Conservation (phyloP, 1,284 basidiomycete genomes). For the Cryptococcus sp. region DNA sequence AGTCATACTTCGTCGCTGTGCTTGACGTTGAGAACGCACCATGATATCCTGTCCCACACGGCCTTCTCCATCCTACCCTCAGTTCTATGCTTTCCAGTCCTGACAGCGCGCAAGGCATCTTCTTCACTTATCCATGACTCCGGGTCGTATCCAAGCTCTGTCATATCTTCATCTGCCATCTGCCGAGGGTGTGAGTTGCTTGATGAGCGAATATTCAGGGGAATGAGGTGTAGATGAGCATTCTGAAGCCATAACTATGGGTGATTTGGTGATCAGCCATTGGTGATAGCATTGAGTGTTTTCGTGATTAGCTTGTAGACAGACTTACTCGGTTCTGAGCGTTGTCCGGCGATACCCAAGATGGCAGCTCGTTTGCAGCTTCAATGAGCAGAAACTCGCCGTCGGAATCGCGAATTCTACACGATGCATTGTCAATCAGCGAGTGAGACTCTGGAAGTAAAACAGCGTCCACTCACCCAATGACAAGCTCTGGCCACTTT, state of each 20-base stretch:
- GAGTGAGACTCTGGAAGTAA: too few species aligned
- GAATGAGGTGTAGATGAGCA: constrained; percentile 80
- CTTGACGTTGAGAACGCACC: constrained; percentile 53
- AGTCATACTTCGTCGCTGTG: background rate
- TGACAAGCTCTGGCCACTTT: constrained; percentile 74
- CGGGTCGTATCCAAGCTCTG: constrained; percentile 55
- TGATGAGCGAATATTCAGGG: constrained; percentile 70
- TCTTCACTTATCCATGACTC: constrained; percentile 62
- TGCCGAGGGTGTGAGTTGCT: constrained; percentile 59
- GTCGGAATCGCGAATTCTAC: constrained; percentile 78
- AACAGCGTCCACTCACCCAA: constrained; percentile 46
- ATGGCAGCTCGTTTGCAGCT: constrained; percentile 84
- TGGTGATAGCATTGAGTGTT: background rate
- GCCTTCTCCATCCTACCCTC: constrained; percentile 62
- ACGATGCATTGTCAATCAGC: too few species aligned
- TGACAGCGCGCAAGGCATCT: constrained; percentile 68
- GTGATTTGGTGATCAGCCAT: too few species aligned
- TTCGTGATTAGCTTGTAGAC: constrained; percentile 23
- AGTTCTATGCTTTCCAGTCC: constrained; percentile 55
- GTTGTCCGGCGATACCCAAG: constrained; percentile 89
- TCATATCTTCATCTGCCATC: constrained; percentile 59
- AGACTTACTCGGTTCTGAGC: constrained; percentile 84
- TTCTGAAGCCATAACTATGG: constrained; percentile 83
- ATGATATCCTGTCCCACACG: constrained; percentile 68
- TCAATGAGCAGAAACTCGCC: constrained; percentile 97